phyloP scores from a whole-genome alignment of 129 eudicot genomes.

The Pulicaria dysenterica region DNA sequence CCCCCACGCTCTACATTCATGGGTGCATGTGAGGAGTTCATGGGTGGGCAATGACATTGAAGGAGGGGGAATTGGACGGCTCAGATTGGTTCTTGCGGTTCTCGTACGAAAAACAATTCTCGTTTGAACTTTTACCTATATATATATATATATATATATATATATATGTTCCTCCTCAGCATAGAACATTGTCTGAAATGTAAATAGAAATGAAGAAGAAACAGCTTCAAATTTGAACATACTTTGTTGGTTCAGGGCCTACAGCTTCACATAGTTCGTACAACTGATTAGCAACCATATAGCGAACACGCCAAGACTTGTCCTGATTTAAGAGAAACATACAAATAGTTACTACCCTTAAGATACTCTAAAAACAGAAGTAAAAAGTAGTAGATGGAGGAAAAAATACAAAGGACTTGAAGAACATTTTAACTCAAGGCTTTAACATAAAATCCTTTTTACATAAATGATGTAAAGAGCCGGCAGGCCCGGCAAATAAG shows the following conservation, averaged over 20 bases:
- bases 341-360: slow-evolving; percentile 10
- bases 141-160: no score
- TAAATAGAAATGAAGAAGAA: slow-evolving; percentile 1
- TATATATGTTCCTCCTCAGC: background rate
- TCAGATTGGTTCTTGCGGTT: no score
- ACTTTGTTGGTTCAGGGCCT: slow-evolving; percentile 99
- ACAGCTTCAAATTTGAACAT: slow-evolving; percentile 22
- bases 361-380: background rate
- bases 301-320: slow-evolving; percentile 99
- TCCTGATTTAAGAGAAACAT: slow-evolving; percentile 58
- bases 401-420: background rate
- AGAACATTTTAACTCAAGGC: background rate
- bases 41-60: no score
- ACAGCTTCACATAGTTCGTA: slow-evolving; percentile 99
- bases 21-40: no score
- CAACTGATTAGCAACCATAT: slow-evolving; percentile 99
- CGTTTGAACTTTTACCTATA: no score
- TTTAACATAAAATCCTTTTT: background rate
- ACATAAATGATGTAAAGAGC: background rate
- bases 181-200: slow-evolving; percentile 1
- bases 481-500: background rate
- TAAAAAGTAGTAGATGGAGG: background rate
- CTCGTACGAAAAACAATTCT: no score
- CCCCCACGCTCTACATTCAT: no score
- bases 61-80: no score